phyloP scores from a whole-genome alignment of 1,284 basidiomycete genomes.

The Inonotus obliquus region DNA sequence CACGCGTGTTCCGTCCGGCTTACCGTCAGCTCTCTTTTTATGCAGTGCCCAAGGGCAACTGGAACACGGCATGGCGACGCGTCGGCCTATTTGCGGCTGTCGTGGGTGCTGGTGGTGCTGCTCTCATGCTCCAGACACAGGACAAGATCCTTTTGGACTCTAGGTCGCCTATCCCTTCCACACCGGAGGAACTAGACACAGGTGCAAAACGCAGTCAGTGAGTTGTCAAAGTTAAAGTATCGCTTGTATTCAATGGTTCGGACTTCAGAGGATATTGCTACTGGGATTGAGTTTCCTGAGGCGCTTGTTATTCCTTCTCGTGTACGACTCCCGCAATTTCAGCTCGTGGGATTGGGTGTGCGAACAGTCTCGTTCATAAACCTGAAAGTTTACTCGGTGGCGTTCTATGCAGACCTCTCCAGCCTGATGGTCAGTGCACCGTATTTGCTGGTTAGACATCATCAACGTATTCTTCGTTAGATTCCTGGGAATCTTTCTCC shows the following conservation, averaged over 20 bases:
- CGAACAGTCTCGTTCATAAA: constrained; percentile 81
- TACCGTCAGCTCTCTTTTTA: not conserved
- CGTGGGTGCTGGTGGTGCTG: not conserved
- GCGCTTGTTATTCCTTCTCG: constrained; percentile 58
- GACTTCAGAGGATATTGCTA: constrained; percentile 60
- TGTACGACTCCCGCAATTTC: constrained; percentile 52
- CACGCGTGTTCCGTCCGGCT: not conserved
- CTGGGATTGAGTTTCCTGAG: constrained; percentile 67
- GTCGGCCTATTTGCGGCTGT: not conserved
- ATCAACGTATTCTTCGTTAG: constrained; percentile 29
- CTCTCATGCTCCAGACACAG: constrained; percentile 3
- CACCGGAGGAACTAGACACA: not conserved
- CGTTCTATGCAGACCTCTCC: constrained; percentile 76
- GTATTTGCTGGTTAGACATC: not conserved
- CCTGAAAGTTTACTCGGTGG: constrained; percentile 82
- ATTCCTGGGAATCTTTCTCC: constrained; percentile 44
- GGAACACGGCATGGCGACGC: constrained; percentile 2
- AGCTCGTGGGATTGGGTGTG: constrained; percentile 77
- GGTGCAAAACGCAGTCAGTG: constrained; percentile 14
- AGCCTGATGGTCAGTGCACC: constrained; percentile 47
- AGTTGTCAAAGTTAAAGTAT: not conserved
- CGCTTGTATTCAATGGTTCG: not conserved
- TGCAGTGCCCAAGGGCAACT: not conserved
- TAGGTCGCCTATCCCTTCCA: not conserved
- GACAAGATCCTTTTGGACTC: constrained; percentile 3